Conservation (phyloP, 2,329 filamentous ascomycete species). For the Cercospora sp. region DNA sequence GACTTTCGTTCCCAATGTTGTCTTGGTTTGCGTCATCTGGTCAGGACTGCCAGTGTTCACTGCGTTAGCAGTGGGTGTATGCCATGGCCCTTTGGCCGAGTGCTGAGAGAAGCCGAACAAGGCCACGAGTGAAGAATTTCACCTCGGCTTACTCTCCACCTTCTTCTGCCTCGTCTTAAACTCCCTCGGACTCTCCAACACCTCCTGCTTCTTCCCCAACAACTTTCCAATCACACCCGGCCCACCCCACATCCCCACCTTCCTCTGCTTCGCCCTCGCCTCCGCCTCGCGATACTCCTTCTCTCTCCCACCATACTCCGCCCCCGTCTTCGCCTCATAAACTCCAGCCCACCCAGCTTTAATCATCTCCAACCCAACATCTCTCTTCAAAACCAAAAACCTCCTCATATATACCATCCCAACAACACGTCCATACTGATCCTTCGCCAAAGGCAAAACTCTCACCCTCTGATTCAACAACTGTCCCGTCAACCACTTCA, state of each 20-base stretch:
- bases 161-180: slow-evolving; percentile 68
- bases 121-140: not conserved
- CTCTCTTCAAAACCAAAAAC: slow-evolving; percentile 66
- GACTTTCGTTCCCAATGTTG: not conserved
- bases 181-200: slow-evolving; percentile 79
- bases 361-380: slow-evolving; percentile 90
- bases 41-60: not conserved
- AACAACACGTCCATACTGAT: slow-evolving; percentile 91
- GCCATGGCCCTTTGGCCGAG: not conserved
- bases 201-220: slow-evolving; percentile 52
- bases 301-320: slow-evolving; percentile 75
- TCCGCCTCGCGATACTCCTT: slow-evolving; percentile 66
- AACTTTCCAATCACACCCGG: slow-evolving; percentile 43
- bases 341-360: slow-evolving; percentile 80
- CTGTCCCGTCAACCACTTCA: slow-evolving; percentile 74
- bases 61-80: not conserved
- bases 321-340: slow-evolving; percentile 88
- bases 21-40: not conserved
- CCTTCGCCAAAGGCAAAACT: slow-evolving; percentile 76
- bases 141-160: slow-evolving; percentile 34
- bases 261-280: slow-evolving; percentile 42
- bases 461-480: slow-evolving; percentile 73
- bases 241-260: slow-evolving; percentile 63
- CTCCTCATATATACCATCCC: slow-evolving; percentile 66
- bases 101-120: not conserved